Conservation (phyloP, 768 basidiomycete species). For the Leccinellum albellum region DNA sequence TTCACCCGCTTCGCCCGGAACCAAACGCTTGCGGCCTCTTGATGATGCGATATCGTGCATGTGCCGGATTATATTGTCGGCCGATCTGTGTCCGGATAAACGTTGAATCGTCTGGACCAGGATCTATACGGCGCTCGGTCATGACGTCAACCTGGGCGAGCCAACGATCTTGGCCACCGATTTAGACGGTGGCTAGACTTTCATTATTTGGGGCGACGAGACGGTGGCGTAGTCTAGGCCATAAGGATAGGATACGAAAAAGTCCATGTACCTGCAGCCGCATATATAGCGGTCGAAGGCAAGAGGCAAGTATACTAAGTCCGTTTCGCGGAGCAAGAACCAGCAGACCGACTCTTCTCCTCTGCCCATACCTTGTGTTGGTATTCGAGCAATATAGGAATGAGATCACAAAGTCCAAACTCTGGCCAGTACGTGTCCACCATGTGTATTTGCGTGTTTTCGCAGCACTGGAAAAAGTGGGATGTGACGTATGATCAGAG, state of each 20-base stretch:
- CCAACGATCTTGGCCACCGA: too few species aligned
- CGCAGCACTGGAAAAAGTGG: slow-evolving; percentile 52
- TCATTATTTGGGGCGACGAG: background rate
- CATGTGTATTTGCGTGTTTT: slow-evolving; percentile 87
- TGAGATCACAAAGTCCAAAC: slow-evolving; percentile 80
- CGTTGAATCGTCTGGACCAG: background rate
- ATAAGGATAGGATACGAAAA: background rate
- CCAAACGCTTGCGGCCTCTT: background rate
- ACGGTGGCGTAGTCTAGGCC: background rate
- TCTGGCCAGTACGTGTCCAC: slow-evolving; percentile 87
- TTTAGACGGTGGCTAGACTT: background rate
- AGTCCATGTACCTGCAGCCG: background rate
- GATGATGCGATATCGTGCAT: background rate
- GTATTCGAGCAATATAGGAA: slow-evolving; percentile 85
- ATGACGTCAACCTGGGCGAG: background rate
- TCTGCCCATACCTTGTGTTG: slow-evolving; percentile 68
- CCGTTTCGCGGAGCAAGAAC: background rate
- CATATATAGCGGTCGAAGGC: background rate
- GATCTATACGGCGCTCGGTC: background rate
- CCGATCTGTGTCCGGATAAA: background rate
- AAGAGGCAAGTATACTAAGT: background rate
- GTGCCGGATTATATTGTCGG: too few species aligned
- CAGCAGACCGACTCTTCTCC: background rate
- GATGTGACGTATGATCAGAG: background rate
- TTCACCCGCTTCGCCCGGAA: background rate